phyloP scores from a whole-genome alignment of 2,329 filamentous ascomycete species.

The Bipolaris sorokiniana region DNA sequence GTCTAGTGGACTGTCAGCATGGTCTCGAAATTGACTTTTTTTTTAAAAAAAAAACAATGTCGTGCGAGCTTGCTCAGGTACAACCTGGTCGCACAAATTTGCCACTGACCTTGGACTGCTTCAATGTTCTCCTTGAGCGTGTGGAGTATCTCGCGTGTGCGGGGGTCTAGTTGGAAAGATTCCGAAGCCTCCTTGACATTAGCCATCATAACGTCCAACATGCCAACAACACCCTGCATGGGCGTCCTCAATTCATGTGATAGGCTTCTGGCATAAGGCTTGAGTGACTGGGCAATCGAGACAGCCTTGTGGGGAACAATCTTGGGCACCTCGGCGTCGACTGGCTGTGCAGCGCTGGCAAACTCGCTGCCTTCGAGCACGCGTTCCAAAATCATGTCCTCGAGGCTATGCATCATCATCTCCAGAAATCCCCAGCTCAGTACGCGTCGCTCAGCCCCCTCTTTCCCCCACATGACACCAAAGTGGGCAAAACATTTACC shows the following conservation, averaged over 20 bases:
- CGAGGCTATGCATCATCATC: conserved; percentile 70
- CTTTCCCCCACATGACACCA: conserved; percentile 72
- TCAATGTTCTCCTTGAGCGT: conserved; percentile 72
- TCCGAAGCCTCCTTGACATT: conserved; percentile 71
- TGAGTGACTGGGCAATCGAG: conserved; percentile 67
- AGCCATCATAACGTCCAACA: conserved; percentile 78
- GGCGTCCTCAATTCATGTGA: conserved; percentile 75
- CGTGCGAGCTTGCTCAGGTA: not conserved
- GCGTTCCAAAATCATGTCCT: conserved; percentile 68
- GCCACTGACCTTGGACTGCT: conserved; percentile 65
- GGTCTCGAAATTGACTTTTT: too few species aligned
- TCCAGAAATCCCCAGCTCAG: conserved; percentile 72
- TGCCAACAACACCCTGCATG: conserved; percentile 77
- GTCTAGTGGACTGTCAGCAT: conserved; percentile 53
- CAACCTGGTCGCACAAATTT: not conserved
- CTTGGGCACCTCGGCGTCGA: conserved; percentile 42
- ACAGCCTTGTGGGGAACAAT: conserved; percentile 63
- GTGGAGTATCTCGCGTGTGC: conserved; percentile 63
- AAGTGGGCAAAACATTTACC: conserved; percentile 73
- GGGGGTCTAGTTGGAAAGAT: conserved; percentile 59
- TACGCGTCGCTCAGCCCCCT: conserved; percentile 62
- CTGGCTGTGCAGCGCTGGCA: conserved; percentile 32
- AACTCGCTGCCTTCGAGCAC: conserved; percentile 62
- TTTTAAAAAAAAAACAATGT: too few species aligned
- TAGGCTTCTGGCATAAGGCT: conserved; percentile 73